These are phyloP conservation scores for Eutrema salsugineum DNA, from an alignment of 441 rosid genomes.

Conservation along the genomic window DNA sequence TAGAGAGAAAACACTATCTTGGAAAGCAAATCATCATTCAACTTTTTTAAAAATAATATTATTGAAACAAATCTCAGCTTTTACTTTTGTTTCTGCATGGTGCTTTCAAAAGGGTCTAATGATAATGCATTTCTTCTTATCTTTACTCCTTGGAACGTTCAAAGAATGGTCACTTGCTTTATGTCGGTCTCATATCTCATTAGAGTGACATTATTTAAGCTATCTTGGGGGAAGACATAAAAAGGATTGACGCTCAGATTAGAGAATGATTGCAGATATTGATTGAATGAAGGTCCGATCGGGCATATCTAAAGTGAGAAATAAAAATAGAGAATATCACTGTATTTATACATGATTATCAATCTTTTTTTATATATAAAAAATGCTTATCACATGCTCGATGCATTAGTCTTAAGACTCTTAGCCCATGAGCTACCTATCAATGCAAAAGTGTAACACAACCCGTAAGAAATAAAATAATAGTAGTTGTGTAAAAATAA, in stretches of 20 bases:
- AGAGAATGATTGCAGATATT: too few relatives aligned
- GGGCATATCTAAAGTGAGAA: too few relatives aligned
- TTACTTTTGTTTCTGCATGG: conserved; percentile 21
- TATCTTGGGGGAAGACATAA: too few relatives aligned
- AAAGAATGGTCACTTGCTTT: conserved; percentile 12
- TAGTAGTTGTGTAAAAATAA: not conserved
- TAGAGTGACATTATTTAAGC: not conserved
- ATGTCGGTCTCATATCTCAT: not conserved
- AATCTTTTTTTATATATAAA: too few relatives aligned
- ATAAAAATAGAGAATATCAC: too few relatives aligned
- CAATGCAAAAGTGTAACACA: not conserved
- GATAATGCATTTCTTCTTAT: conserved; percentile 12
- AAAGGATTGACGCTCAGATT: too few relatives aligned
- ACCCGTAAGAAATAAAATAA: not conserved
- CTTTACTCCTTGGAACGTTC: conserved; percentile 19
- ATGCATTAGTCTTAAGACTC: not conserved
- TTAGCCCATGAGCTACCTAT: not conserved
- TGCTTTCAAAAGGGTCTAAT: not conserved
- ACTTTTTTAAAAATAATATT: not conserved
- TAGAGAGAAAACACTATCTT: not conserved
- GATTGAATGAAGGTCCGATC: too few relatives aligned
- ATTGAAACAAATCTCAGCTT: conserved; percentile 11
- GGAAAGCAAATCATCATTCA: not conserved
- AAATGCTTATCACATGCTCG: not conserved
- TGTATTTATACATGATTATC: too few relatives aligned